A percentile compares a stretch with the other conserved stretches of the same genome.
These are phyloP conservation scores for Teratosphaeria gauchensis DNA, from an alignment of 2,329 filamentous ascomycete genomes.

Conservation along the genomic window DNA sequence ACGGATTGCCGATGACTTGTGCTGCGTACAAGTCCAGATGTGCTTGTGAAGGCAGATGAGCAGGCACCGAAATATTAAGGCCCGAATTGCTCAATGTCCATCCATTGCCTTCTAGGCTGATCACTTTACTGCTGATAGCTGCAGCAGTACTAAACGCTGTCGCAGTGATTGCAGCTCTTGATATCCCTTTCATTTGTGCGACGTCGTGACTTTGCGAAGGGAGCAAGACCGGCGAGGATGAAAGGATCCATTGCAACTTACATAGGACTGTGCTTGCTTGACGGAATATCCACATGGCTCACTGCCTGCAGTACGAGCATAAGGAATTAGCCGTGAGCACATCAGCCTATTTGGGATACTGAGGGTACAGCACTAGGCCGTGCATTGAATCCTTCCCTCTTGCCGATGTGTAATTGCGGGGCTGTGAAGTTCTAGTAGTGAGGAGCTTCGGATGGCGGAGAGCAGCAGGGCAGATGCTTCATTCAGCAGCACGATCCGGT, in stretches of 20 bases:
- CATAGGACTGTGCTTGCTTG: not conserved
- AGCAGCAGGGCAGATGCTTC: too few relatives aligned
- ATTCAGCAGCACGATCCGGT: too few relatives aligned
- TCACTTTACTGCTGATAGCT: conserved; percentile 22
- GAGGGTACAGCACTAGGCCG: not conserved
- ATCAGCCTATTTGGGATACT: not conserved
- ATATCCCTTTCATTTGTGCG: not conserved
- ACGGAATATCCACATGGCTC: not conserved
- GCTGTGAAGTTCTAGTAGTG: too few relatives aligned
- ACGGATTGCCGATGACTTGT: conserved; percentile 44
- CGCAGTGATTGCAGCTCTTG: not conserved
- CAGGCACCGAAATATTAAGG: conserved; percentile 45
- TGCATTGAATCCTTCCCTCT: too few relatives aligned
- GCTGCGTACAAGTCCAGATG: conserved; percentile 49
- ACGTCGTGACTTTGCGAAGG: not conserved
- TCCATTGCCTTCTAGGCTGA: conserved; percentile 31
- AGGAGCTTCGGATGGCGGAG: too few relatives aligned
- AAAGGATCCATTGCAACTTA: not conserved
- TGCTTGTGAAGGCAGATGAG: conserved; percentile 47
- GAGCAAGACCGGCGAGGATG: not conserved
- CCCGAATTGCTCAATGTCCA: conserved; percentile 30
- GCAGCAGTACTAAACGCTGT: not conserved
- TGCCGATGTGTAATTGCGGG: not conserved
- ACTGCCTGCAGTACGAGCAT: not conserved
- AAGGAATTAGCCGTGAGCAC: not conserved